Evolutionary conservation across 2,329 filamentous ascomycete genomes (phyloP).

Genomic region (Neonectria ditissima): DNA sequence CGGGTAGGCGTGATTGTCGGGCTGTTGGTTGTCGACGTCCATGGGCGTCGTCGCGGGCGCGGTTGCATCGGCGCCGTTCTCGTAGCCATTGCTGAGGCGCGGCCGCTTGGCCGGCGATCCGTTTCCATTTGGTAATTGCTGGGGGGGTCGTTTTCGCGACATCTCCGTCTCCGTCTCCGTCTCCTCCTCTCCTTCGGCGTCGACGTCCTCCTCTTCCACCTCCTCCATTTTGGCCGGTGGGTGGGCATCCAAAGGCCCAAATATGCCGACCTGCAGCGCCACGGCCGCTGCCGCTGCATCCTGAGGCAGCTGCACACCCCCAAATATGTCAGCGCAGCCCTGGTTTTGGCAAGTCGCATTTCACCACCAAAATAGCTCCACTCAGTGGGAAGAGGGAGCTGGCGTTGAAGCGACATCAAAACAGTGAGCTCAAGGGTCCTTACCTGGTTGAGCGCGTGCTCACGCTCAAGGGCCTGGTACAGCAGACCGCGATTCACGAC

Average conservation of each 20-base stretch:
- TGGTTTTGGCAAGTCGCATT: conserved; percentile 37
- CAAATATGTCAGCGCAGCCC: conserved; percentile 40
- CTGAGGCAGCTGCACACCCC: conserved; percentile 60
- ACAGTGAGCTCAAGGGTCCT: conserved; percentile 31
- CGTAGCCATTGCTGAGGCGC: conserved; percentile 72
- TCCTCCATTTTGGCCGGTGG: conserved; percentile 57
- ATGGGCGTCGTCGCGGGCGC: conserved; percentile 63
- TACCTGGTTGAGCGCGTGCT: conserved; percentile 65
- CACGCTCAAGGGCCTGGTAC: conserved; percentile 70
- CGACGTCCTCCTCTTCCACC: conserved; percentile 48
- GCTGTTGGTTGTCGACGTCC: conserved; percentile 67
- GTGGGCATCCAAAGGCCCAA: conserved; percentile 65
- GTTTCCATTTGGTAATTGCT: conserved; percentile 65
- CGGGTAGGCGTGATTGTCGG: conserved; percentile 72
- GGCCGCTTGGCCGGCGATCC: conserved; percentile 70
- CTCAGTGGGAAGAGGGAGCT: conserved; percentile 25
- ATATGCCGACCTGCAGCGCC: conserved; percentile 64
- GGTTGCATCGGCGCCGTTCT: conserved; percentile 63
- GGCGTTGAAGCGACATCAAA: conserved; percentile 24
- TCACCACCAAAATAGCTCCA: conserved; percentile 30
- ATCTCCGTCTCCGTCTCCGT: conserved; percentile 56
- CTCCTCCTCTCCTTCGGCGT: conserved; percentile 52
- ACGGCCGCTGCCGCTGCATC: conserved; percentile 61
- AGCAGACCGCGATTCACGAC: conserved; percentile 73
- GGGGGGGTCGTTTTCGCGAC: conserved; percentile 64